A percentile compares a stretch with the other conserved stretches of the same genome.
These are phyloP conservation scores for Ogataea nonfermentans DNA, from an alignment of 805 yeast species.

Conservation along the genomic window DNA sequence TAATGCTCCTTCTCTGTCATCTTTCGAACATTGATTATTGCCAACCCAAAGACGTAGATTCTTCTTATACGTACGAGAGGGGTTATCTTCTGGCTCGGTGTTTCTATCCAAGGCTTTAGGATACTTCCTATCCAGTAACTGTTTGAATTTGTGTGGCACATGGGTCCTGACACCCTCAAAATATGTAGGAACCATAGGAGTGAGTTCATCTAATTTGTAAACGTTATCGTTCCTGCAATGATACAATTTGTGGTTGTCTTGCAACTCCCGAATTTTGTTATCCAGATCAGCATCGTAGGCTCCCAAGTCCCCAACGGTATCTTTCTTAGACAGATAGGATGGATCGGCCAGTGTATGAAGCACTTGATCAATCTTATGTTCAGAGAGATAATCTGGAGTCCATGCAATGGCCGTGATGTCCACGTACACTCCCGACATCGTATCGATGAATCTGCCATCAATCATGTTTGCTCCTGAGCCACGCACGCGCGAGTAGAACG, in stretches of 20 bases:
- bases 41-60: conserved; percentile 57
- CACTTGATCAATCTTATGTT: conserved; percentile 17
- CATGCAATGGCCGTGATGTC: conserved; percentile 62
- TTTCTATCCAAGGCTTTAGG: conserved; percentile 34
- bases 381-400: conserved; percentile 32
- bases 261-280: conserved; percentile 22
- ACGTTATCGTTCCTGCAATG: conserved; percentile 59
- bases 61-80: conserved; percentile 45
- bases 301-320: conserved; percentile 14
- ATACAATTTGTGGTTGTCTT: conserved; percentile 30
- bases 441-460: conserved; percentile 66
- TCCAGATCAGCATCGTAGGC: conserved; percentile 18
- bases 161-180: conserved; percentile 57
- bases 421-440: conserved; percentile 61
- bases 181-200: conserved; percentile 47
- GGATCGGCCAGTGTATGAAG: conserved; percentile 23
- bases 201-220: conserved; percentile 41
- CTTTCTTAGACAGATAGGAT: conserved; percentile 14
- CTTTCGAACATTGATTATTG: conserved; percentile 25
- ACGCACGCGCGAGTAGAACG: conserved; percentile 47
- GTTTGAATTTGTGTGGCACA: conserved; percentile 46
- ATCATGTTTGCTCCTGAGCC: conserved; percentile 58
- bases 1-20: conserved; percentile 27
- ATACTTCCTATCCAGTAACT: conserved; percentile 50
- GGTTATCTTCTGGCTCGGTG: conserved; percentile 39